phyloP scores from a whole-genome alignment of 352 stramenopile genomes.

The Phytophthora cryptogea region DNA sequence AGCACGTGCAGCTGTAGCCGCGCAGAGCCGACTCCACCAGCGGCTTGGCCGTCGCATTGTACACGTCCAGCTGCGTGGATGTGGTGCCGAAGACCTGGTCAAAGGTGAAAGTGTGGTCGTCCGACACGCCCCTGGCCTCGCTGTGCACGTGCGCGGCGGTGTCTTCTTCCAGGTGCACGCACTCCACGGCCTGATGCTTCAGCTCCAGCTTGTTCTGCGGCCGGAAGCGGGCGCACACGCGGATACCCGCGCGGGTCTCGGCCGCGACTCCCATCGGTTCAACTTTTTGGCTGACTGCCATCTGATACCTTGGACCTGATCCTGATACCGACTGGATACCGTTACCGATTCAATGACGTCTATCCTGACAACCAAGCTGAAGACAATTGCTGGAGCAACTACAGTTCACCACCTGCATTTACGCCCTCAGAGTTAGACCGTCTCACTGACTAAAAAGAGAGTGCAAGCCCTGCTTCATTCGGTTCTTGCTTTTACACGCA shows the following conservation, averaged over 20 bases:
- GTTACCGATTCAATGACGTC: too few species aligned
- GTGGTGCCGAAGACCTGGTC: constrained; percentile 66
- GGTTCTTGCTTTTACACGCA: too few species aligned
- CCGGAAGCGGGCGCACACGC: constrained; percentile 74
- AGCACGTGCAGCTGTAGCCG: constrained; percentile 92
- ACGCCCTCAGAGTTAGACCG: too few species aligned
- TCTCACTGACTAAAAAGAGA: too few species aligned
- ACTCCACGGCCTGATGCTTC: constrained; percentile 68
- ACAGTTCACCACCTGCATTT: too few species aligned
- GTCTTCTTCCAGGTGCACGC: constrained; percentile 54
- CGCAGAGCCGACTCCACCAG: constrained; percentile 61
- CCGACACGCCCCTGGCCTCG: constrained; percentile 27
- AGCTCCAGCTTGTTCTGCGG: constrained; percentile 80
- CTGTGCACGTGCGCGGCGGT: constrained; percentile 47
- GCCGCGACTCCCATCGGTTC: constrained; percentile 23
- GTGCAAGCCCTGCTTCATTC: too few species aligned
- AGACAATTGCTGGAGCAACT: too few species aligned
- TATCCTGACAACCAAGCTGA: too few species aligned
- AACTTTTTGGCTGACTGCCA: background rate
- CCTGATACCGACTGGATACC: background rate
- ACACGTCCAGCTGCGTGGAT: constrained; percentile 67
- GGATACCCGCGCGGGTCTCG: constrained; percentile 51
- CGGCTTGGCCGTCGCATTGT: constrained; percentile 64
- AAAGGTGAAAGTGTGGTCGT: constrained; percentile 73
- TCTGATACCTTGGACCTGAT: constrained; percentile 28